A percentile compares a stretch with the other conserved stretches of the same genome.
These are phyloP conservation scores for Corymbia citriodora DNA, from an alignment of 441 rosid genomes.

Conservation along the genomic window DNA sequence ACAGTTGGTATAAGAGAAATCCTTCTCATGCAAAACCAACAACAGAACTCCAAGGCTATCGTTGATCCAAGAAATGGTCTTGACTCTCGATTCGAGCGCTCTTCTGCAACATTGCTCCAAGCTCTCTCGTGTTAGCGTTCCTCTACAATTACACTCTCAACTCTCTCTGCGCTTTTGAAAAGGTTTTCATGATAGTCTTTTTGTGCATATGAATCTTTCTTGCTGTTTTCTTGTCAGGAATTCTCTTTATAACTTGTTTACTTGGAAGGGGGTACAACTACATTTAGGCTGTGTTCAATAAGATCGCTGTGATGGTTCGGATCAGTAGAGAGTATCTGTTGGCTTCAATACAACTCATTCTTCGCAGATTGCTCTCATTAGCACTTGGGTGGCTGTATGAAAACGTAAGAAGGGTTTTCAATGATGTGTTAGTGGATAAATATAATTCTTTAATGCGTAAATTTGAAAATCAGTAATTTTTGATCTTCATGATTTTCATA, in stretches of 20 bases:
- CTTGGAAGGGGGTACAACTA: background rate
- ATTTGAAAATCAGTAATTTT: no score
- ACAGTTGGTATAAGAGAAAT: background rate
- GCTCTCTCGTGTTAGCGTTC: background rate
- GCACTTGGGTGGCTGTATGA: background rate
- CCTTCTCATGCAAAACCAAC: background rate
- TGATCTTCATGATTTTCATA: no score
- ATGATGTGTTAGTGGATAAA: background rate
- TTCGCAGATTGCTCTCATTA: background rate
- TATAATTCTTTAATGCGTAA: no score
- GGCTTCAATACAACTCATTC: background rate
- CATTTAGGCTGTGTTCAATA: background rate
- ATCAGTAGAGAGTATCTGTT: background rate
- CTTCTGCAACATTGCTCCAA: background rate
- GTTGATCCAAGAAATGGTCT: background rate
- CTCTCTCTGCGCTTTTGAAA: background rate
- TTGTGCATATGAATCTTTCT: background rate
- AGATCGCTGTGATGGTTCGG: background rate
- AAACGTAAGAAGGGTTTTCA: background rate
- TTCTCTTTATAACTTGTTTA: background rate
- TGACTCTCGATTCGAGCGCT: background rate
- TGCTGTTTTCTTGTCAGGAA: background rate
- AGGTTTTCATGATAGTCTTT: background rate
- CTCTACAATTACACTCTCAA: background rate
- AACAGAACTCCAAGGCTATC: background rate